Conservation (phyloP, 106 monocot species). For the Dioscorea alata region DNA sequence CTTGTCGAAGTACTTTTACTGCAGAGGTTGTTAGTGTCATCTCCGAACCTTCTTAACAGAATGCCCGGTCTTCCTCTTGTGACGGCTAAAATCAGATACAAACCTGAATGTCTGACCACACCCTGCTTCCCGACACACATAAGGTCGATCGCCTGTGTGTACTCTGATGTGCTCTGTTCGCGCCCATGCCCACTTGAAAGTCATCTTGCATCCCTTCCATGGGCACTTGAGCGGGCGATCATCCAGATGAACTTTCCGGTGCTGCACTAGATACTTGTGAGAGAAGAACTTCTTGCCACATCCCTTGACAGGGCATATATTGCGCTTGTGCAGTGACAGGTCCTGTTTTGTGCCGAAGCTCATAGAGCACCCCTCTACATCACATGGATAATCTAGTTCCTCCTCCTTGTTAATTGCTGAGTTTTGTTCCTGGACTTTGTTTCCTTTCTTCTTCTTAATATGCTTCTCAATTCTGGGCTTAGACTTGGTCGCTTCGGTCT, state of each 20-base stretch:
- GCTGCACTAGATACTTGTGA: conserved; percentile 81
- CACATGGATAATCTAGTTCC: conserved; percentile 40
- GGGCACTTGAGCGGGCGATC: conserved; percentile 80
- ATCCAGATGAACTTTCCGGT: conserved; percentile 75
- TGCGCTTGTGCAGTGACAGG: conserved; percentile 58
- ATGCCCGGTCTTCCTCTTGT: conserved; percentile 90
- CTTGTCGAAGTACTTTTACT: neutral
- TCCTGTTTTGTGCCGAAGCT: conserved; percentile 62
- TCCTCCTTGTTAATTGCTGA: conserved; percentile 6
- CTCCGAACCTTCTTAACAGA: conserved; percentile 34
- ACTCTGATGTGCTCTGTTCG: conserved; percentile 86
- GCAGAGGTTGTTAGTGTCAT: conserved; percentile 1
- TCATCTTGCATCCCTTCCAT: conserved; percentile 86
- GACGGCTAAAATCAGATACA: conserved; percentile 85
- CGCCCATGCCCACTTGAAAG: conserved; percentile 94
- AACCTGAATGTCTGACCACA: conserved; percentile 86
- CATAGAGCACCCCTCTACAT: conserved; percentile 73
- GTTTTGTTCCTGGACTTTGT: neutral
- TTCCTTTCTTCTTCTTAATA: conserved; percentile 16
- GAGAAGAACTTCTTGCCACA: conserved; percentile 88
- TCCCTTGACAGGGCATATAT: conserved; percentile 76
- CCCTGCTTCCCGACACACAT: conserved; percentile 59
- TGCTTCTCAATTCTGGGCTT: conserved; percentile 21
- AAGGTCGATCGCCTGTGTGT: conserved; percentile 81
- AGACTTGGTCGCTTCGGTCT: conserved; percentile 14